Percentiles rank a stretch among this genome's conserved stretches.
Evolutionary conservation across 148 eudicot species (phyloP).

Genomic region (Heliamphora exappendiculata): DNA sequence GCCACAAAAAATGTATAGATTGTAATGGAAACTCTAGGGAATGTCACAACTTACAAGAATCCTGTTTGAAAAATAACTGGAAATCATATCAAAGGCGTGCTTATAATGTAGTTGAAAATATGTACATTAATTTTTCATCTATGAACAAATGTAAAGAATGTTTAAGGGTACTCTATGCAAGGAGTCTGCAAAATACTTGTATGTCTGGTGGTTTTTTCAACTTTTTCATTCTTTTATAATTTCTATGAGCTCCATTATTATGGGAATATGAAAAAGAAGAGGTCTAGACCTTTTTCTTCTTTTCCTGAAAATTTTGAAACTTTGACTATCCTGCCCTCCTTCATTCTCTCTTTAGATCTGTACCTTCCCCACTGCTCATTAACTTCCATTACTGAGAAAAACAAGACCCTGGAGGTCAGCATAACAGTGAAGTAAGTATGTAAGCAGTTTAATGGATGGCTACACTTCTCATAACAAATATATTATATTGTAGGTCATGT

Average conservation of each 20-base stretch:
- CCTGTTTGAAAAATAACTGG: neutral
- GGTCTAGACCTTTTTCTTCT: neutral
- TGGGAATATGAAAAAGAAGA: neutral
- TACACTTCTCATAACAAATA: conserved; percentile 11
- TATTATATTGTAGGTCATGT: conserved; percentile 55
- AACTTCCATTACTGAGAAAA: neutral
- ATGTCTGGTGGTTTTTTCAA: neutral
- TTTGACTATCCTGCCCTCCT: neutral
- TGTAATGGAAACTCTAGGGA: neutral
- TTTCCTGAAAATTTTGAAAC: neutral
- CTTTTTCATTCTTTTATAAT: neutral
- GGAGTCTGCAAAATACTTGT: neutral
- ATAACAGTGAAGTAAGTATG: neutral
- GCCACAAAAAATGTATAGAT: neutral
- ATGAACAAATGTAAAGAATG: neutral
- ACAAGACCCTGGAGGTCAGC: neutral
- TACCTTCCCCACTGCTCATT: neutral
- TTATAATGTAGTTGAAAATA: neutral
- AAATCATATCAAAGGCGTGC: neutral
- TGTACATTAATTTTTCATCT: neutral
- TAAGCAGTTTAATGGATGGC: neutral
- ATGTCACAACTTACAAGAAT: neutral
- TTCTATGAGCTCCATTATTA: neutral
- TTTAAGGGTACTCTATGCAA: neutral
- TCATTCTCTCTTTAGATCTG: neutral